Conservation (phyloP, 176 grass and related monocot genomes). For the Carex littledalei region DNA sequence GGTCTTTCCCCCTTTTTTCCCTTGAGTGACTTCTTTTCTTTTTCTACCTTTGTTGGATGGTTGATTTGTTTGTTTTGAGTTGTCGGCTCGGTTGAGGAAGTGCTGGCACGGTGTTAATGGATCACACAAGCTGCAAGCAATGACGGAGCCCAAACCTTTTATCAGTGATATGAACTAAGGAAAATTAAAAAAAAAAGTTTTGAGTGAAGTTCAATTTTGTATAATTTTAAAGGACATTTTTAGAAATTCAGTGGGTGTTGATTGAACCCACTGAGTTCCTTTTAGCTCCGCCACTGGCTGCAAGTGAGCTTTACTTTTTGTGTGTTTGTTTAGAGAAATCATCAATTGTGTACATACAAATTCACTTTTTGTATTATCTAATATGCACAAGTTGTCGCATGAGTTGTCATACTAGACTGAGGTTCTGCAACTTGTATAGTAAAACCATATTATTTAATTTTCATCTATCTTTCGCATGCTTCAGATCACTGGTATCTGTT, state of each 20-base stretch:
- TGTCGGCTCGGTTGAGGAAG: not conserved
- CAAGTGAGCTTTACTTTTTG: conserved; percentile 11
- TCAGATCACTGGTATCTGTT: not conserved
- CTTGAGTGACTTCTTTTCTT: not conserved
- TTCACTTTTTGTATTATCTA: not conserved
- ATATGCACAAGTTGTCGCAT: not conserved
- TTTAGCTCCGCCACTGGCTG: not conserved
- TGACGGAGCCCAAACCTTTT: no score
- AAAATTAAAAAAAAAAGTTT: no score
- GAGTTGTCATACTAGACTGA: conserved; percentile 6
- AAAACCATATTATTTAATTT: not conserved
- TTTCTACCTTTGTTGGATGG: not conserved
- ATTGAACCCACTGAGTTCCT: no score
- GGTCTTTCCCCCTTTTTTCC: not conserved
- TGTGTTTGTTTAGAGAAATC: not conserved
- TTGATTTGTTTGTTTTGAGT: conserved; percentile 15
- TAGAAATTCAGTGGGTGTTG: no score
- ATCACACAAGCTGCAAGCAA: conserved; percentile 1
- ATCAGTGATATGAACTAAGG: no score
- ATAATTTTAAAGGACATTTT: no score
- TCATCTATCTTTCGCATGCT: not conserved
- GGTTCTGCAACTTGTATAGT: not conserved
- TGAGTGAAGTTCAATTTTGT: no score
- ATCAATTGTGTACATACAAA: not conserved
- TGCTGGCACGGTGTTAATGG: not conserved